Conservation (phyloP, 805 yeast genomes). For the Lipomyces lipofer region DNA sequence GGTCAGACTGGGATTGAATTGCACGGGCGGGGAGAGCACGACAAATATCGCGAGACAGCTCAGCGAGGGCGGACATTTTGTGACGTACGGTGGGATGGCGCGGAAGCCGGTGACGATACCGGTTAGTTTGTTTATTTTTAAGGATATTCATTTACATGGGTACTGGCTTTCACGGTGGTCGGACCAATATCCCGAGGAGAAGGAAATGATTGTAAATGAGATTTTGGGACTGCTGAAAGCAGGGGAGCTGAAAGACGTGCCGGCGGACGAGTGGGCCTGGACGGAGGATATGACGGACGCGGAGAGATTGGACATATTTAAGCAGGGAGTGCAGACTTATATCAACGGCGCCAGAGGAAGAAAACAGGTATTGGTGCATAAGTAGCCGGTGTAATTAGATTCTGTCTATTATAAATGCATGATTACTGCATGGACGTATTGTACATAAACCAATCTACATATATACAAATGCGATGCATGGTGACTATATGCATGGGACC, state of each 20-base stretch:
- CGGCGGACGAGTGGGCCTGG: constrained; percentile 45
- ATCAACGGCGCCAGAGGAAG: constrained; percentile 41
- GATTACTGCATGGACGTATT: too few relatives aligned
- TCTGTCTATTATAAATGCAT: too few relatives aligned
- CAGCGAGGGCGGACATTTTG: constrained; percentile 68
- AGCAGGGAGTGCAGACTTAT: constrained; percentile 47
- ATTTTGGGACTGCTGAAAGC: constrained; percentile 58
- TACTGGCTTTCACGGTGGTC: constrained; percentile 86
- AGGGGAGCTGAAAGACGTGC: constrained; percentile 56
- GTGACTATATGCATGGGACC: neutral
- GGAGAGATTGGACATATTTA: constrained; percentile 47
- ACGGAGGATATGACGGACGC: constrained; percentile 45
- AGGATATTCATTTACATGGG: constrained; percentile 80
- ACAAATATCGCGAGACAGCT: constrained; percentile 82
- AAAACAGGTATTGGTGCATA: constrained; percentile 47
- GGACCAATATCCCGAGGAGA: constrained; percentile 58
- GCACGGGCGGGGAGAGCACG: constrained; percentile 89
- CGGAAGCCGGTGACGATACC: constrained; percentile 92
- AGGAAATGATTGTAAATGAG: constrained; percentile 54
- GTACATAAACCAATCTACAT: too few relatives aligned
- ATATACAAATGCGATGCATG: neutral
- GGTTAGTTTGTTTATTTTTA: constrained; percentile 85
- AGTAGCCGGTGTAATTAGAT: too few relatives aligned
- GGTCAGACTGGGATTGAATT: constrained; percentile 79
- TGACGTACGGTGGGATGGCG: constrained; percentile 98